Evolutionary conservation across 2,329 filamentous ascomycete species (phyloP).

Genomic region (Fusarium multiceps): DNA sequence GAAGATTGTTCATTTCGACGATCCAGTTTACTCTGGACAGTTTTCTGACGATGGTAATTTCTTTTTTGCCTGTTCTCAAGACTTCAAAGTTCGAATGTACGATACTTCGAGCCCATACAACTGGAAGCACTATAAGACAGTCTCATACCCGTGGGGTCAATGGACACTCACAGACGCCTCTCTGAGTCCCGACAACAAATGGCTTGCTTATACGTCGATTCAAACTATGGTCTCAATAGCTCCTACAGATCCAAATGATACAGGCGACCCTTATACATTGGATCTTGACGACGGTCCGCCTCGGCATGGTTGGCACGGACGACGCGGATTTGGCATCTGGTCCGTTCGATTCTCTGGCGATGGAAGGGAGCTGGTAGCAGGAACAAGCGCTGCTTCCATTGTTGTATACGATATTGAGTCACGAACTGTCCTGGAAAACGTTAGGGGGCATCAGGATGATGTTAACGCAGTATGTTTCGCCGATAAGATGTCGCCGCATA

Average conservation of each 20-base stretch:
- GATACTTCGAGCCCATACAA: constrained; percentile 95
- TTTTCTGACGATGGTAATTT: constrained; percentile 98
- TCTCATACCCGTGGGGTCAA: constrained; percentile 83
- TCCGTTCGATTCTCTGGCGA: constrained; percentile 93
- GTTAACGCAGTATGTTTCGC: constrained; percentile 98
- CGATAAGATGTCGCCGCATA: constrained; percentile 87
- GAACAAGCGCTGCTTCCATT: constrained; percentile 81
- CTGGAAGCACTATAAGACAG: constrained; percentile 96
- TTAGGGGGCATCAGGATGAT: constrained; percentile 84
- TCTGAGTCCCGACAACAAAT: constrained; percentile 89
- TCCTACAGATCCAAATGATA: constrained; percentile 84
- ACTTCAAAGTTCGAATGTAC: constrained; percentile 96
- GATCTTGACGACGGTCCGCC: constrained; percentile 64
- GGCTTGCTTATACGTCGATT: constrained; percentile 92
- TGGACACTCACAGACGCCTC: constrained; percentile 98
- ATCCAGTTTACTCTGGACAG: constrained; percentile 91
- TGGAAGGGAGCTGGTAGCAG: constrained; percentile 88
- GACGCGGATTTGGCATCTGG: constrained; percentile 75
- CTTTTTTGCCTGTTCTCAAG: constrained; percentile 91
- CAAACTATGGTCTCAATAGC: constrained; percentile 85
- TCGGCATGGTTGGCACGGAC: constrained; percentile 45
- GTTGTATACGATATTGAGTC: constrained; percentile 94
- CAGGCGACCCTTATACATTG: constrained; percentile 81
- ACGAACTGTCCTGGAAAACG: constrained; percentile 76
- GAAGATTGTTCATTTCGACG: constrained; percentile 87